These are phyloP conservation scores for Trichoderma sp. DNA, from an alignment of 2,329 filamentous ascomycete species.

Conservation along the genomic window DNA sequence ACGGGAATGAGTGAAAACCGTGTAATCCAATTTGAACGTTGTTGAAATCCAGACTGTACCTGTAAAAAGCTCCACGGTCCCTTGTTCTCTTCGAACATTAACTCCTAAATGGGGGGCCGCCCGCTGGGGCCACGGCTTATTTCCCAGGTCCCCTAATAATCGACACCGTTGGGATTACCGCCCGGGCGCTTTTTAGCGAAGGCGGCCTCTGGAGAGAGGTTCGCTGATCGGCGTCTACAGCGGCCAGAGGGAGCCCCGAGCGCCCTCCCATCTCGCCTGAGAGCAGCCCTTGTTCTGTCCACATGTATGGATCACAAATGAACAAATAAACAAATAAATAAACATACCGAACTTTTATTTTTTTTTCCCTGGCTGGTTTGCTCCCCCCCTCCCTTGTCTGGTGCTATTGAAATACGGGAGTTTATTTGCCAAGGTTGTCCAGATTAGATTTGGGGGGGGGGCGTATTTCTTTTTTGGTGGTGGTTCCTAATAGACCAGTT, in stretches of 20 bases:
- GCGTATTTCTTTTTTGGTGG: neutral
- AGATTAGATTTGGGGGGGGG: neutral
- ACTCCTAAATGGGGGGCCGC: neutral
- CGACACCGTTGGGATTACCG: neutral
- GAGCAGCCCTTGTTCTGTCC: neutral
- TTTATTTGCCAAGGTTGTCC: neutral
- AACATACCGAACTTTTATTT: neutral
- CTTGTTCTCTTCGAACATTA: neutral
- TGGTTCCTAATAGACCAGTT: neutral
- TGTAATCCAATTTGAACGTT: neutral
- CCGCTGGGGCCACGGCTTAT: neutral
- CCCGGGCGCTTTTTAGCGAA: neutral
- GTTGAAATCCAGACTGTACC: neutral
- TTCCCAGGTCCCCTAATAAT: neutral
- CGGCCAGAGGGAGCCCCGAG: neutral
- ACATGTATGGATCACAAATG: neutral
- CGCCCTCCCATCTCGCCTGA: neutral
- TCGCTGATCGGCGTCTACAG: constrained; percentile 4
- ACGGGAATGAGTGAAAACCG: neutral
- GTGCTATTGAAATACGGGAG: neutral
- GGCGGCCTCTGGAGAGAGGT: neutral
- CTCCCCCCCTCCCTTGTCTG: neutral
- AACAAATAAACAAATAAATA: neutral
- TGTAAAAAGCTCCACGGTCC: neutral
- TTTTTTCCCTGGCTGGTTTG: neutral